Percentiles rank a stretch among this genome's conserved stretches.
Conservation (phyloP, 1,284 basidiomycete genomes). For the Cutaneotrichosporon sp. region DNA sequence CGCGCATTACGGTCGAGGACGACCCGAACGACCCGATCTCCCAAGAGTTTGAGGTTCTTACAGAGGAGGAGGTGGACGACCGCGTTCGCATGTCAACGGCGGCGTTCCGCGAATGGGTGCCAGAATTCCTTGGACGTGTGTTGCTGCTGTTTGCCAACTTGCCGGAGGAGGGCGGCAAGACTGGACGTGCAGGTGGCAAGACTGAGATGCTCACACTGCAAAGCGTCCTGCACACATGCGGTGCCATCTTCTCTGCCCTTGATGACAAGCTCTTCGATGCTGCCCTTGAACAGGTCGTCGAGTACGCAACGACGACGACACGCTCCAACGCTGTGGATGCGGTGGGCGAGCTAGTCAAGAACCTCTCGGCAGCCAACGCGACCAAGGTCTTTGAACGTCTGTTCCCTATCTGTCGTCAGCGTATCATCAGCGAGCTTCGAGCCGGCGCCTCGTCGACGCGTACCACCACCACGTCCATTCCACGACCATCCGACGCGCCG, state of each 20-base stretch:
- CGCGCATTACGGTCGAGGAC: conserved; percentile 29
- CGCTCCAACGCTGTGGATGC: conserved; percentile 85
- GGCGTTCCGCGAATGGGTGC: conserved; percentile 68
- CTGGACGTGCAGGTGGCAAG: conserved; percentile 48
- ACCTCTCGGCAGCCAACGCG: conserved; percentile 74
- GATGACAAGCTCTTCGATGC: conserved; percentile 83
- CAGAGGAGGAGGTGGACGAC: conserved; percentile 36
- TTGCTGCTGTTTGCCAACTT: conserved; percentile 85
- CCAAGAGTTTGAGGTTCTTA: conserved; percentile 37
- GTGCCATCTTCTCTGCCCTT: conserved; percentile 75
- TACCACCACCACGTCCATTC: conserved; percentile 78
- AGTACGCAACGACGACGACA: conserved; percentile 71
- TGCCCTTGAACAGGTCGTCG: conserved; percentile 75
- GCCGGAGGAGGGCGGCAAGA: conserved; percentile 64
- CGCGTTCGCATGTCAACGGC: conserved; percentile 41
- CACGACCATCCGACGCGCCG: conserved; percentile 81
- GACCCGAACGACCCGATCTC: conserved; percentile 40
- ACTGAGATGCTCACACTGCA: conserved; percentile 41
- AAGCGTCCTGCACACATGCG: conserved; percentile 42
- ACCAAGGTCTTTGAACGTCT: conserved; percentile 73
- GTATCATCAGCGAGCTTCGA: conserved; percentile 79
- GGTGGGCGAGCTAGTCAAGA: conserved; percentile 82
- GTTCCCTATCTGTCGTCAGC: conserved; percentile 70
- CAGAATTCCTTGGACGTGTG: conserved; percentile 77
- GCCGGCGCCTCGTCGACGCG: conserved; percentile 87